Conservation (phyloP, 345 rosid genomes). For the Aethionema arabicum region DNA sequence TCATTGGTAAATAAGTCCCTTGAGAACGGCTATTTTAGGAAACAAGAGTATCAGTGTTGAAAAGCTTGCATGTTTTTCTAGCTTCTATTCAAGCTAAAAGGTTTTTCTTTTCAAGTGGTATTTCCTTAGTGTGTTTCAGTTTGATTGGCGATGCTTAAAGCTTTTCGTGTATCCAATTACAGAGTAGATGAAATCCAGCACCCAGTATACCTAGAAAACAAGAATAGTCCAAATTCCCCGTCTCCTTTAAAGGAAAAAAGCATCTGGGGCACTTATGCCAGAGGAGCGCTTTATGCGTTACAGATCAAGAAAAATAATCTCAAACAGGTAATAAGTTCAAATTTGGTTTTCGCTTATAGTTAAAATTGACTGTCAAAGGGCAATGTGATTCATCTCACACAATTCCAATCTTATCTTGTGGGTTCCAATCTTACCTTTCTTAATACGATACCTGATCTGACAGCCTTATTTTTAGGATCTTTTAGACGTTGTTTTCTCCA, state of each 20-base stretch:
- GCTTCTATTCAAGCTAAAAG: slow-evolving; percentile 15
- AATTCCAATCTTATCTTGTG: slow-evolving; percentile 12
- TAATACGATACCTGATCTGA: slow-evolving; percentile 17
- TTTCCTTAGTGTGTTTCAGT: slow-evolving; percentile 1
- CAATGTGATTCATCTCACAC: slow-evolving; percentile 15
- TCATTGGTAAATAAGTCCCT: slow-evolving; percentile 14
- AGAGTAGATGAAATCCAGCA: slow-evolving; percentile 71
- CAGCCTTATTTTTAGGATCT: not conserved
- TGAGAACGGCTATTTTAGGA: slow-evolving; percentile 11
- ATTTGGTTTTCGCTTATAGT: slow-evolving; percentile 16
- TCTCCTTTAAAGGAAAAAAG: slow-evolving; percentile 42
- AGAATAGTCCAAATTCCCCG: slow-evolving; percentile 39
- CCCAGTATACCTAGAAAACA: slow-evolving; percentile 40
- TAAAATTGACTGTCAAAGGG: slow-evolving; percentile 16
- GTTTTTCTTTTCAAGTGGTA: slow-evolving; percentile 1
- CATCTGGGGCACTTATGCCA: slow-evolving; percentile 84
- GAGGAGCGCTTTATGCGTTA: slow-evolving; percentile 83
- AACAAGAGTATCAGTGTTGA: slow-evolving; percentile 19
- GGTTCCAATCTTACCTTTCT: slow-evolving; percentile 18
- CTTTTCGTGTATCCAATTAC: slow-evolving; percentile 16
- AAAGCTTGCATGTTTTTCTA: slow-evolving; percentile 14
- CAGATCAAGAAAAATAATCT: slow-evolving; percentile 59
- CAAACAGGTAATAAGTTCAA: slow-evolving; percentile 48
- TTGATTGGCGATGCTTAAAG: slow-evolving; percentile 16
- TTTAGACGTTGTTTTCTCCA: slow-evolving; percentile 16